These are phyloP conservation scores for Cupressus sempervirens DNA, from an alignment of 75 land plant species.

Conservation along the genomic window DNA sequence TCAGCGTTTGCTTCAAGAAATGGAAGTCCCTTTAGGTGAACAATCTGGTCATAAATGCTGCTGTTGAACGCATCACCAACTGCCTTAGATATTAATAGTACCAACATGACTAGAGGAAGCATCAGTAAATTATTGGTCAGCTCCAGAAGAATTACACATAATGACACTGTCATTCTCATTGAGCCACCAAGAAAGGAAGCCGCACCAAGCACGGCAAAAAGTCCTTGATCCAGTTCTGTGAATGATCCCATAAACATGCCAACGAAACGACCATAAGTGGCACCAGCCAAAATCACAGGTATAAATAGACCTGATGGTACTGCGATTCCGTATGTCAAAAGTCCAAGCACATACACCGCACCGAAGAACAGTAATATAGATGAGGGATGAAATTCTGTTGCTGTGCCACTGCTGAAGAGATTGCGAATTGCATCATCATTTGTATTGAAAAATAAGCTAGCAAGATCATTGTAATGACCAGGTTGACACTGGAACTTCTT, in stretches of 20 bases:
- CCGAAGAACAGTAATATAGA: slow-evolving; percentile 50
- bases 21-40: slow-evolving; percentile 46
- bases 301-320: slow-evolving; percentile 72
- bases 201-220: slow-evolving; percentile 45
- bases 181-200: slow-evolving; percentile 55
- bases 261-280: slow-evolving; percentile 41
- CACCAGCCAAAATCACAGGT: slow-evolving; percentile 48
- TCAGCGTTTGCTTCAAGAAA: slow-evolving; percentile 42
- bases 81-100: slow-evolving; percentile 46
- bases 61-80: slow-evolving; percentile 42
- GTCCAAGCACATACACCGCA: slow-evolving; percentile 45
- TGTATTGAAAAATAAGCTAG: slow-evolving; percentile 65
- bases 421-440: slow-evolving; percentile 76
- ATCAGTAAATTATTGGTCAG: slow-evolving; percentile 36
- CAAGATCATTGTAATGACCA: slow-evolving; percentile 74
- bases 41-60: slow-evolving; percentile 33
- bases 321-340: slow-evolving; percentile 75
- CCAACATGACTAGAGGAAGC: slow-evolving; percentile 54
- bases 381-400: slow-evolving; percentile 37
- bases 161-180: slow-evolving; percentile 52
- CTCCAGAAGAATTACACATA: slow-evolving; percentile 47
- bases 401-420: slow-evolving; percentile 53
- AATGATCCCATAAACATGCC: slow-evolving; percentile 28
- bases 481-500: slow-evolving; percentile 60
- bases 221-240: slow-evolving; percentile 23